These are phyloP conservation scores for Achaetomium macrosporum DNA, from an alignment of 2,329 filamentous ascomycete genomes.

Conservation along the genomic window DNA sequence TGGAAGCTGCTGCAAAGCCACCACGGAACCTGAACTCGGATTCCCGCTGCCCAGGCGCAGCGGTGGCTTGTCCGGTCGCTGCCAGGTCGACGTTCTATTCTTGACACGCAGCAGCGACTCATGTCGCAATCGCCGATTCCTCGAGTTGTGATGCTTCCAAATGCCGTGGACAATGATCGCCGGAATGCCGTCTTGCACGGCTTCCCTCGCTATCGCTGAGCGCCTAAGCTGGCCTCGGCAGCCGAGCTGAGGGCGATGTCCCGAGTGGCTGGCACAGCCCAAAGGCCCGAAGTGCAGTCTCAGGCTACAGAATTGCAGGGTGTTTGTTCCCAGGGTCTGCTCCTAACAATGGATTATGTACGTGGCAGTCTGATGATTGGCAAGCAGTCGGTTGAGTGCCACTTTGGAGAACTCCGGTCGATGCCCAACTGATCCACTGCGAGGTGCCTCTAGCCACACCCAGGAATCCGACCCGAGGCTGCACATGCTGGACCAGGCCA, in stretches of 20 bases:
- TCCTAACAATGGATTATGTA: slow-evolving; percentile 12
- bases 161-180: not conserved
- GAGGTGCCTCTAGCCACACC: not conserved
- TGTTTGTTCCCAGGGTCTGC: slow-evolving; percentile 6
- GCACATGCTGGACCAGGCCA: not conserved
- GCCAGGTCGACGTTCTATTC: slow-evolving; percentile 2
- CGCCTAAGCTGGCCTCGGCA: too few relatives aligned
- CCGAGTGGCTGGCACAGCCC: not conserved
- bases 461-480: slow-evolving; percentile 14
- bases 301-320: slow-evolving; percentile 9
- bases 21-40: too few relatives aligned
- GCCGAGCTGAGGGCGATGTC: too few relatives aligned
- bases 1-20: too few relatives aligned
- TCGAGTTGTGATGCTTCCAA: not conserved
- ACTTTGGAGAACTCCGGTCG: not conserved
- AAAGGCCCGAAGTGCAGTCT: not conserved
- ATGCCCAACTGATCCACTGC: too few relatives aligned
- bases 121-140: not conserved
- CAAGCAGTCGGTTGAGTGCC: slow-evolving; percentile 6
- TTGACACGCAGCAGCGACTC: not conserved
- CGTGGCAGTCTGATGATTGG: slow-evolving; percentile 20
- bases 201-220: not conserved
- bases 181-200: too few relatives aligned
- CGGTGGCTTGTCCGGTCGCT: slow-evolving; percentile 5
- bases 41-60: not conserved